A percentile compares a stretch with the other conserved stretches of the same genome.
Conservation (phyloP, 768 basidiomycete genomes). For the Wakefieldia striispora region DNA sequence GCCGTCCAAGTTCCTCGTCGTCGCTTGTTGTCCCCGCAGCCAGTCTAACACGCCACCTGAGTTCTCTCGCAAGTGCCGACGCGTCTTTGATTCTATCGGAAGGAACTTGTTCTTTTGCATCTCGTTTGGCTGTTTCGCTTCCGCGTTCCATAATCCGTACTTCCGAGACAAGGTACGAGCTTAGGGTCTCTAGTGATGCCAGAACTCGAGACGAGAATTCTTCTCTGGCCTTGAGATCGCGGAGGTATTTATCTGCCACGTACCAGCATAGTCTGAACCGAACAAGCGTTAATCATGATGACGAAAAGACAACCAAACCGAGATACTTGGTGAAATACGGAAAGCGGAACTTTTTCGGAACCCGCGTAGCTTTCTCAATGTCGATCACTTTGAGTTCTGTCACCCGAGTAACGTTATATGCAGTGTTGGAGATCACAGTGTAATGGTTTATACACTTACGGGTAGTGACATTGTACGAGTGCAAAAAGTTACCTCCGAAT, state of each 20-base stretch:
- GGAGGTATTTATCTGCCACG: constrained; percentile 76
- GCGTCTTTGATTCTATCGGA: constrained; percentile 80
- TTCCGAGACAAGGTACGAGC: constrained; percentile 80
- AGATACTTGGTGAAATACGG: constrained; percentile 74
- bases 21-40: constrained; percentile 64
- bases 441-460: constrained; percentile 49
- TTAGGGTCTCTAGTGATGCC: constrained; percentile 65
- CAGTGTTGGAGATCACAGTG: not conserved
- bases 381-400: constrained; percentile 84
- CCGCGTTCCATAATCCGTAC: constrained; percentile 69
- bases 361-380: constrained; percentile 90
- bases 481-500: constrained; percentile 96
- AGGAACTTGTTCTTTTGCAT: constrained; percentile 80
- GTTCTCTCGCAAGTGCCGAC: constrained; percentile 74
- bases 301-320: constrained; percentile 19
- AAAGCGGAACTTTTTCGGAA: constrained; percentile 89
- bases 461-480: constrained; percentile 84
- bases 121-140: constrained; percentile 67
- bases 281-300: constrained; percentile 1
- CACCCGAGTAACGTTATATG: constrained; percentile 9
- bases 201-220: constrained; percentile 61
- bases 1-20: constrained; percentile 49
- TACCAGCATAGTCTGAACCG: constrained; percentile 81
- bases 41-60: constrained; percentile 77
- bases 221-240: constrained; percentile 61